These are phyloP conservation scores for Pichiaceae sp. DNA, from an alignment of 1,139 yeast species.

Conservation along the genomic window DNA sequence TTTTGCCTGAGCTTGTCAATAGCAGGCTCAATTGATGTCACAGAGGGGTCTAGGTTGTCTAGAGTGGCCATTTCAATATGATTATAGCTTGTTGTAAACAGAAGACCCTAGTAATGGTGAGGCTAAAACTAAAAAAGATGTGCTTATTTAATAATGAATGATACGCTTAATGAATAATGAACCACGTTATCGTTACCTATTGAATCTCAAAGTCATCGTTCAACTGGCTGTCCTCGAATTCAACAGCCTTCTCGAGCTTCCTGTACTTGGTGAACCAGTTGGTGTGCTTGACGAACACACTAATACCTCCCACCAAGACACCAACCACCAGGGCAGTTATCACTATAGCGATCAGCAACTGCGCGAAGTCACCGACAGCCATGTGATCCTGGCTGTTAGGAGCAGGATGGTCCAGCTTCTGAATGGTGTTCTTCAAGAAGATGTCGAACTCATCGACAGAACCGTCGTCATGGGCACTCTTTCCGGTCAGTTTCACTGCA, in stretches of 20 bases:
- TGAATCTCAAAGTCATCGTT: slow-evolving; percentile 9
- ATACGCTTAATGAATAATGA: too few species aligned
- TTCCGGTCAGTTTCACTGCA: slow-evolving; percentile 1
- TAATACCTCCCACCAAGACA: neutral
- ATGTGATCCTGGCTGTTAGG: neutral
- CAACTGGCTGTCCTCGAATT: slow-evolving; percentile 10
- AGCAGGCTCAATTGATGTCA: slow-evolving; percentile 39
- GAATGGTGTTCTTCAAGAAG: slow-evolving; percentile 1
- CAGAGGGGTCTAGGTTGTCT: slow-evolving; percentile 26
- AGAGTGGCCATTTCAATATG: slow-evolving; percentile 6
- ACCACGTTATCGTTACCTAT: neutral
- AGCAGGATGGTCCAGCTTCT: neutral
- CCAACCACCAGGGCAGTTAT: neutral
- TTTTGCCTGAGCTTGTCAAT: slow-evolving; percentile 23
- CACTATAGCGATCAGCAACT: neutral
- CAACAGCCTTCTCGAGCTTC: neutral
- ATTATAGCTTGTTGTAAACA: neutral
- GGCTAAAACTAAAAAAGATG: too few species aligned
- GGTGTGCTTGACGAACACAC: neutral
- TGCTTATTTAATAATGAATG: too few species aligned
- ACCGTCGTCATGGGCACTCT: neutral
- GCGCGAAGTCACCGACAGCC: neutral
- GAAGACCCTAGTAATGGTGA: neutral
- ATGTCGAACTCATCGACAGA: slow-evolving; percentile 4
- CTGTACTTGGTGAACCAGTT: neutral